Evolutionary conservation across 768 basidiomycete species (phyloP).

Genomic region (Mycena vulgaris): DNA sequence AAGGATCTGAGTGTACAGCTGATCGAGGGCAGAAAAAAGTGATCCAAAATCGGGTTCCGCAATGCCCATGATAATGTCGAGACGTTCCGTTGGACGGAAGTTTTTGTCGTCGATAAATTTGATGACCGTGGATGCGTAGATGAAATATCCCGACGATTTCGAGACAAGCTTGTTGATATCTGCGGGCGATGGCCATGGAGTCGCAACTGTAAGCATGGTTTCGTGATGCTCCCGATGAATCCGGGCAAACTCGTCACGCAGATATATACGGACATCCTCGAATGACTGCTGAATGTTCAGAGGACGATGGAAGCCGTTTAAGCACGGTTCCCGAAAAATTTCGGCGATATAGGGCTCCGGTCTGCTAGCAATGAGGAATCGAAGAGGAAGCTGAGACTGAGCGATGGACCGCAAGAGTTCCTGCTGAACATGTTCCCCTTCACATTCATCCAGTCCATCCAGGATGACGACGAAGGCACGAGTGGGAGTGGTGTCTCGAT

Average conservation of each 20-base stretch:
- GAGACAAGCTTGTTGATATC: too few relatives aligned
- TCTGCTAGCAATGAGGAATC: constrained; percentile 11
- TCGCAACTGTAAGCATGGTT: not conserved
- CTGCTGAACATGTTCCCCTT: not conserved
- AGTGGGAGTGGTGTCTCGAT: too few relatives aligned
- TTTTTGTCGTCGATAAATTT: too few relatives aligned
- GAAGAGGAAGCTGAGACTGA: not conserved
- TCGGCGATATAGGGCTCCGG: constrained; percentile 13
- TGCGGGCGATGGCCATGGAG: not conserved
- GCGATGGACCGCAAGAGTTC: not conserved
- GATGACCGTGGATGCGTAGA: too few relatives aligned
- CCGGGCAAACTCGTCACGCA: not conserved
- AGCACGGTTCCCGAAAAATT: not conserved
- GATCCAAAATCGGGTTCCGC: too few relatives aligned
- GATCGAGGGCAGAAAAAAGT: too few relatives aligned
- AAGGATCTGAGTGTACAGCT: too few relatives aligned
- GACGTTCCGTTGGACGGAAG: too few relatives aligned
- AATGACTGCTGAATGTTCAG: constrained; percentile 5
- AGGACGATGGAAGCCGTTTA: not conserved
- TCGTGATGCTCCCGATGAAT: too few relatives aligned
- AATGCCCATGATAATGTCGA: too few relatives aligned
- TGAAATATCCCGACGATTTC: too few relatives aligned
- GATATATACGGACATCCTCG: constrained; percentile 2
- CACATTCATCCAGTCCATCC: not conserved
- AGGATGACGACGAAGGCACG: not conserved